A percentile compares a stretch with the other conserved stretches of the same genome.
Evolutionary conservation across 371 early-diverging fungal species (phyloP).

Genomic region (Haplosporangium sp.): DNA sequence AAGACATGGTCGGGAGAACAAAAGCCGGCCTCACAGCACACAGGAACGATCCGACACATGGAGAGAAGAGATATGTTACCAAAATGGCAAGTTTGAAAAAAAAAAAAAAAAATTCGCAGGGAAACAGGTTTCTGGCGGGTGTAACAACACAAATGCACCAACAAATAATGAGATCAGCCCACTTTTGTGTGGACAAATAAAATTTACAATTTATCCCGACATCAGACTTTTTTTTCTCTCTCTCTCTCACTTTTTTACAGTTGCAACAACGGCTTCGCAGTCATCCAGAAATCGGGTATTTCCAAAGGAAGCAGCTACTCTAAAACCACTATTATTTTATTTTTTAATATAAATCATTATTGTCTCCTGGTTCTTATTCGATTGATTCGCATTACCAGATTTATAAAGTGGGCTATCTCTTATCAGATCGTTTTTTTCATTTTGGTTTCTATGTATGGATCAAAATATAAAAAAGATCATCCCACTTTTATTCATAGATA

Average conservation of each 20-base stretch:
- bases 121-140: slow-evolving; percentile 11
- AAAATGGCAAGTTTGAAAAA: not conserved
- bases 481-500: not conserved
- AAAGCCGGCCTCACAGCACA: not conserved
- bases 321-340: too few species aligned
- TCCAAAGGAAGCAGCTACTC: too few species aligned
- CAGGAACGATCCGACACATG: not conserved
- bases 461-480: not conserved
- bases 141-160: not conserved
- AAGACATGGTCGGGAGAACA: not conserved
- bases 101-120: too few species aligned
- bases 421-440: not conserved
- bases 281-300: too few species aligned
- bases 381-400: not conserved
- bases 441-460: not conserved
- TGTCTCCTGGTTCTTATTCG: not conserved
- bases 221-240: not conserved
- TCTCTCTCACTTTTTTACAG: too few species aligned
- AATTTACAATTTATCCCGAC: not conserved
- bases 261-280: too few species aligned
- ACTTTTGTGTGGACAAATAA: slow-evolving; percentile 14
- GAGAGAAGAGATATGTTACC: too few species aligned
- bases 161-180: slow-evolving; percentile 10
- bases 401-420: not conserved
- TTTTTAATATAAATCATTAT: too few species aligned